Base-by-base conservation (phyloP, 106 monocot genomes). In the Amphibolis antarctica region DNA sequence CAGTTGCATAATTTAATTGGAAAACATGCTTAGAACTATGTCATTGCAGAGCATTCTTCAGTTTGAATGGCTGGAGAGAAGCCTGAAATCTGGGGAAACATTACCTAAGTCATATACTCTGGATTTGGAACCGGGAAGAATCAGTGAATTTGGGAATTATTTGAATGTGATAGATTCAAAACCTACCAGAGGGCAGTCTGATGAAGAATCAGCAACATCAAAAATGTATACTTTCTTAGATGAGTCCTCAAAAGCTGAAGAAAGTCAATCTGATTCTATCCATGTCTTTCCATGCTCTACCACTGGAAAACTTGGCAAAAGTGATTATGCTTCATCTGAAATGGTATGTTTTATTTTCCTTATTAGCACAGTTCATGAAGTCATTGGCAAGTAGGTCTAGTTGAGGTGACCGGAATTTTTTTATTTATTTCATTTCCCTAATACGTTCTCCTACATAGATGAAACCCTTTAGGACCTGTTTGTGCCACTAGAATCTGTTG, bases 21-120 rank as follows among this genome's bases (percentile, higher is more conserved):
- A 2, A 36, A 36, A 36, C 36, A 36, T 36, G 7, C 7, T 7
- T 36, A 7, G 36, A 36, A 36, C 36, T 36, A 36, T 36, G 4
- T 36, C 10, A 44, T 53, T 76, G 47, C 81, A 92, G 92, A 74
- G 53, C 47, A 64, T 88, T 56, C 76, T 92, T 46, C 72, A 22
- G 23, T 88, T 72, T 67, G 68, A 77, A 18, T 93, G 93, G 93
- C 45, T 93, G 73, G 85, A 93, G 55, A 71, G 75, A 71, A 83
- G 85, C 65, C 81, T 93, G 28, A 76, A 81, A 62, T 74, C 74
- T n/a, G 93, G 93, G 26, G 77, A 79, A 59, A 83, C 54, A 52
- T 19, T 85, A 57, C 58, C 83, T 25, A 46, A 79, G 55, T 69
- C 68, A 3, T 88, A 78, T 73, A 18, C 69, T 29, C 45, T 93